Evolutionary conservation across 257 asterid genomes (phyloP).

Genomic region (Salvia miltiorrhiza): DNA sequence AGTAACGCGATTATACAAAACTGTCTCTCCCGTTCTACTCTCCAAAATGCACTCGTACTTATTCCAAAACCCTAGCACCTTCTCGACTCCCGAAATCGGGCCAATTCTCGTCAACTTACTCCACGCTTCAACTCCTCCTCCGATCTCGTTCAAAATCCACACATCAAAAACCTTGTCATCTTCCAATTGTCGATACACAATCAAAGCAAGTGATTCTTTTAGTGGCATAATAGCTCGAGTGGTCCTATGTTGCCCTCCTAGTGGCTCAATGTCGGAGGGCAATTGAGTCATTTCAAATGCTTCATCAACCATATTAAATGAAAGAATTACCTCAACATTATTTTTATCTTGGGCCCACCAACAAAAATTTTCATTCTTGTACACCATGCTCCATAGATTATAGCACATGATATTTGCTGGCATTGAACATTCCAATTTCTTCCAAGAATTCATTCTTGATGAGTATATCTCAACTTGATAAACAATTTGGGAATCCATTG

Average conservation of each 20-base stretch:
- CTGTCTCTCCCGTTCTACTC: slow-evolving; percentile 33
- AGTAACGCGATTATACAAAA: slow-evolving; percentile 26
- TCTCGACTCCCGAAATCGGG: slow-evolving; percentile 42
- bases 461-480: slow-evolving; percentile 54
- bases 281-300: slow-evolving; percentile 37
- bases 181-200: slow-evolving; percentile 39
- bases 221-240: slow-evolving; percentile 46
- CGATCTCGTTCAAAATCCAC: slow-evolving; percentile 41
- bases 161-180: slow-evolving; percentile 36
- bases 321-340: slow-evolving; percentile 43
- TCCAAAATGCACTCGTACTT: slow-evolving; percentile 36
- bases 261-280: slow-evolving; percentile 32
- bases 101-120: slow-evolving; percentile 37
- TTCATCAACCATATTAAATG: slow-evolving; percentile 36
- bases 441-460: slow-evolving; percentile 36
- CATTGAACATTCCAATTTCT: slow-evolving; percentile 23
- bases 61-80: slow-evolving; percentile 55
- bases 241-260: slow-evolving; percentile 41
- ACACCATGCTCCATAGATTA: slow-evolving; percentile 56
- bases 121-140: slow-evolving; percentile 28
- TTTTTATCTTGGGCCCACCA: slow-evolving; percentile 60
- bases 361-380: slow-evolving; percentile 43
- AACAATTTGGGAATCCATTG: slow-evolving; percentile 12
- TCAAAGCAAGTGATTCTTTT: slow-evolving; percentile 37
- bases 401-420: slow-evolving; percentile 48